These are phyloP conservation scores for Erucastrum elatum DNA, from an alignment of 345 rosid genomes.

Conservation along the genomic window DNA sequence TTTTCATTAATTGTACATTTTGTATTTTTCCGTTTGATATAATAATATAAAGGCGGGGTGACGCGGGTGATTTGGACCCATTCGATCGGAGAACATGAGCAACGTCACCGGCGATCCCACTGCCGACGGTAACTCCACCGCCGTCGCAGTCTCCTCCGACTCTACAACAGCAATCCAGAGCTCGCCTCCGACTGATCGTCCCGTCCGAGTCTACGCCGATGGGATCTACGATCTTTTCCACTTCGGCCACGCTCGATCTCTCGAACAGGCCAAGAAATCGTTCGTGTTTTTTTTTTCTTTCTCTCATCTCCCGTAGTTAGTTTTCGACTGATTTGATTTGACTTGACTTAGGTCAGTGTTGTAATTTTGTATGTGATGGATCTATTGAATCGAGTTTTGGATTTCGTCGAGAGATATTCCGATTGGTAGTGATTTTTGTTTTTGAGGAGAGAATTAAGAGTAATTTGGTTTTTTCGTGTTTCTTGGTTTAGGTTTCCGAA, in stretches of 20 bases:
- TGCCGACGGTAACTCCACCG: constrained; percentile 8
- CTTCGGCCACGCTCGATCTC: constrained; percentile 95
- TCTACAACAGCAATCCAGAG: not conserved
- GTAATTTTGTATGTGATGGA: too few species aligned
- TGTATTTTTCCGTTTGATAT: not conserved
- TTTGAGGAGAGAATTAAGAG: not conserved
- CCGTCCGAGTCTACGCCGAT: constrained; percentile 92
- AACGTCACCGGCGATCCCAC: not conserved
- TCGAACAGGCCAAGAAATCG: constrained; percentile 93
- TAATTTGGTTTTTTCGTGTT: constrained; percentile 15
- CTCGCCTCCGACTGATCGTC: constrained; percentile 49
- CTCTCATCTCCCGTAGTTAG: too few species aligned
- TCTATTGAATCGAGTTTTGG: too few species aligned
- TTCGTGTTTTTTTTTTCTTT: constrained; percentile 1
- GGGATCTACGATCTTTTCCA: constrained; percentile 99
- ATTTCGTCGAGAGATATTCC: too few species aligned
- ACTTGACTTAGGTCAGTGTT: too few species aligned
- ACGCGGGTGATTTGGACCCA: not conserved
- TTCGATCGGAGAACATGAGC: not conserved
- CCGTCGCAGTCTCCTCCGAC: constrained; percentile 22
- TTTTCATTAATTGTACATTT: too few species aligned
- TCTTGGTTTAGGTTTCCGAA: constrained; percentile 60
- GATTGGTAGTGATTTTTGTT: too few species aligned
- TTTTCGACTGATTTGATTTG: too few species aligned
- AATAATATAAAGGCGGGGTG: too few species aligned